These are phyloP conservation scores for Apiospora malaysiana DNA, from an alignment of 2,329 filamentous ascomycete species.

Conservation along the genomic window DNA sequence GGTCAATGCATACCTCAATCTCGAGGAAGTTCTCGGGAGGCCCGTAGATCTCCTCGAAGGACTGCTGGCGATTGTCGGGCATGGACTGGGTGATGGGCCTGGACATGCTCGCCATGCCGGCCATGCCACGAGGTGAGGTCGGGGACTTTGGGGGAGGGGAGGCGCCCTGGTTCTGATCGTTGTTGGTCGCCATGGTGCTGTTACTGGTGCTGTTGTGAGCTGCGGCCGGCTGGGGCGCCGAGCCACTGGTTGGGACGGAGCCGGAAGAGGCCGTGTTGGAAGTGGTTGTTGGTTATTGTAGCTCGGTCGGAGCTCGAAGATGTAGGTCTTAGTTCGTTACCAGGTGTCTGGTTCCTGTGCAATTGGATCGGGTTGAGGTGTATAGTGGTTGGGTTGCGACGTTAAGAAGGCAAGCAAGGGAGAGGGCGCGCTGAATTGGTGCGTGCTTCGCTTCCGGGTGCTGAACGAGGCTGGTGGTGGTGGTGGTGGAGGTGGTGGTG, in stretches of 20 bases:
- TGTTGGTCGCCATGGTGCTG: not conserved
- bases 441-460: not conserved
- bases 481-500: not conserved
- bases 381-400: conserved; percentile 7
- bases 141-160: conserved; percentile 19
- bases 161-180: conserved; percentile 20
- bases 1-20: conserved; percentile 74
- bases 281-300: not conserved
- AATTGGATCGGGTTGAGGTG: not conserved
- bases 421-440: not conserved
- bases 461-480: conserved; percentile 2
- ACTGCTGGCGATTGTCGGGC: conserved; percentile 83
- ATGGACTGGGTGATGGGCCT: conserved; percentile 68
- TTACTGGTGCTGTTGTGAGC: conserved; percentile 2
- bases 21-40: conserved; percentile 98
- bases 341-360: not conserved
- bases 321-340: not conserved
- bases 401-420: not conserved
- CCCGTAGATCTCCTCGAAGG: conserved; percentile 98
- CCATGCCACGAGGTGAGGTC: conserved; percentile 31
- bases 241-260: conserved; percentile 20
- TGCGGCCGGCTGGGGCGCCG: conserved; percentile 23
- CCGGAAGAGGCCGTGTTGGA: conserved; percentile 21
- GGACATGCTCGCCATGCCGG: conserved; percentile 44
- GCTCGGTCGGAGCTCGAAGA: not conserved